Evolutionary conservation across 2,329 filamentous ascomycete species (phyloP), one percentile per base, ranked within the genome.

Genomic region (Balansia obtecta): DNA sequence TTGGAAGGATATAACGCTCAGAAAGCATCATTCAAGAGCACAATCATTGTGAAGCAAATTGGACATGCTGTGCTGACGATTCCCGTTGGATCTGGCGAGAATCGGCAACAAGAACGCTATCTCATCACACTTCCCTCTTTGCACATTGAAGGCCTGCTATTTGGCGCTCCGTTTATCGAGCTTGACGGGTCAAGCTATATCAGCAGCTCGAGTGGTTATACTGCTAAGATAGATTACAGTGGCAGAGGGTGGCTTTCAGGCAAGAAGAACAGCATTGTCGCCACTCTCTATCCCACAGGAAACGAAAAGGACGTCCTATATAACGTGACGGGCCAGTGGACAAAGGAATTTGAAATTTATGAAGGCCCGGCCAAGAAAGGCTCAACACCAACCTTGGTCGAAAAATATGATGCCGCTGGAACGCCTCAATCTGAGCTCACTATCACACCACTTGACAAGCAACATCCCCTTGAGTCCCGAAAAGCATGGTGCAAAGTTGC

Each of bases 231-330:
- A 61, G 88, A 95, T 65, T 98, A 95, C 72, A 86, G 82, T 54
- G 90, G 91, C 61, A 91, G 88, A 65, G 91, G 91, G 52, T 98
- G 91, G 91, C 69, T 98, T 10, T 89, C 85, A 44, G 93, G 91
- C 57, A 95, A 95, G 76, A 96, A 95, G 74, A 97, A 97, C 71
- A 86, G 78, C 51, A 88, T 97, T 65, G 80, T 74, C 12, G 91
- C 89, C 13, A 75, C 74, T 22, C 65, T 97, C 51, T 89, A 85
- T 69, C 76, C 73, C 15, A 80, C 86, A 67, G 69, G 81, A 71
- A 73, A 74, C 68, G 88, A 83, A 67, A 86, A 85, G 68, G 83
- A 86, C 48, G 76, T 80, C 53, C 73, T 84, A 46, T 96, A 91
- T 73, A 88, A 82, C n/a, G 76, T 85, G 39, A 83, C 88, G 32